Conservation (phyloP, 75 land plant species). For the Cupressus sempervirens region DNA sequence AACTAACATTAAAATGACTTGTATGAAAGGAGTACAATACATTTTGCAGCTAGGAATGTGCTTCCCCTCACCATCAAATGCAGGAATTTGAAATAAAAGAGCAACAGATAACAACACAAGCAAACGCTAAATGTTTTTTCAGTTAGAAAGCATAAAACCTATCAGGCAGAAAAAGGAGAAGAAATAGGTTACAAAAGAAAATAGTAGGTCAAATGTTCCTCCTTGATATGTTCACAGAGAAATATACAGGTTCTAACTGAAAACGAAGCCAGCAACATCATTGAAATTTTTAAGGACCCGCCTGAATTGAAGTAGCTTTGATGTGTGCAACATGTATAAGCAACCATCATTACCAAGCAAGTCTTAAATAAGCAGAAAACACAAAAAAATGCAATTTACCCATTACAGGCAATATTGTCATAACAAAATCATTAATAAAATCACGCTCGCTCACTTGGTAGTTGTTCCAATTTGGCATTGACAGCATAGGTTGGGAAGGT, state of each 20-base stretch:
- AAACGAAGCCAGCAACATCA: not conserved
- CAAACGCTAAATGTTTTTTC: not conserved
- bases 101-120: not conserved
- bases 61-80: not conserved
- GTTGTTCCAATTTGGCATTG: conserved; percentile 46
- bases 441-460: conserved; percentile 35
- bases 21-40: not conserved
- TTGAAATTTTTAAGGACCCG: too few species aligned
- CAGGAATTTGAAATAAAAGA: not conserved
- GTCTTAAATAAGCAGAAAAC: not conserved
- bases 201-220: not conserved
- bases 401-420: not conserved
- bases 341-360: not conserved
- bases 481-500: conserved; percentile 26
- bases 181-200: not conserved
- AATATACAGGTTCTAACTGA: not conserved
- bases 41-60: not conserved
- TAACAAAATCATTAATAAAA: not conserved
- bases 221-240: not conserved
- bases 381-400: not conserved
- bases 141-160: not conserved
- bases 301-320: not conserved
- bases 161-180: not conserved
- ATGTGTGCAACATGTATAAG: not conserved
- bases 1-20: not conserved